phyloP scores from a whole-genome alignment of 305 asterid genomes.

The Fraxinus latifolia region DNA sequence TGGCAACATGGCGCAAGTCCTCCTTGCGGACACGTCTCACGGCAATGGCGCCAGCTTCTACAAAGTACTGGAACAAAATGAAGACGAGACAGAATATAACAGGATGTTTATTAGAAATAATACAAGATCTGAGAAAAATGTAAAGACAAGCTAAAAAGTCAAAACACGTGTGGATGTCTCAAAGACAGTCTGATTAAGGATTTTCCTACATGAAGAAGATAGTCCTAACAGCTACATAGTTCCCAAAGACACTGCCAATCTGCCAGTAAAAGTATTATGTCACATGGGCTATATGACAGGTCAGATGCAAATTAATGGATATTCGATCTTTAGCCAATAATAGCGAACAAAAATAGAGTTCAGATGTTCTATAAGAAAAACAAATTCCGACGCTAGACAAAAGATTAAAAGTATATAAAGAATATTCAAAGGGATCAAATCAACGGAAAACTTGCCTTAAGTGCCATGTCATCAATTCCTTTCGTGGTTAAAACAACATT shows the following conservation, averaged over 20 bases:
- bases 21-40: constrained; percentile 97
- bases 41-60: constrained; percentile 97
- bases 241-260: neutral
- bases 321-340: neutral
- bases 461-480: constrained; percentile 99
- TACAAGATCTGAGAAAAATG: neutral
- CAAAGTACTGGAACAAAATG: constrained; percentile 67
- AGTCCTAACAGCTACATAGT: constrained; percentile 5
- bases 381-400: neutral
- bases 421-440: neutral
- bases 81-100: constrained; percentile 17
- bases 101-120: neutral
- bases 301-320: constrained; percentile 1
- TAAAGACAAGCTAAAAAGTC: neutral
- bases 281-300: neutral
- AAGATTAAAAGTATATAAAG: neutral
- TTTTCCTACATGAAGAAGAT: neutral
- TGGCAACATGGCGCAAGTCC: constrained; percentile 94
- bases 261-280: constrained; percentile 1
- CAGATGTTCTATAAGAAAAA: neutral
- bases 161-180: neutral
- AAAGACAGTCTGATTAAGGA: constrained; percentile 1
- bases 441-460: constrained; percentile 53
- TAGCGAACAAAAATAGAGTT: neutral
- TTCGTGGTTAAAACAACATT: constrained; percentile 87